Conservation (phyloP, 116 monocot species). For the Trichopus zeylanicus region DNA sequence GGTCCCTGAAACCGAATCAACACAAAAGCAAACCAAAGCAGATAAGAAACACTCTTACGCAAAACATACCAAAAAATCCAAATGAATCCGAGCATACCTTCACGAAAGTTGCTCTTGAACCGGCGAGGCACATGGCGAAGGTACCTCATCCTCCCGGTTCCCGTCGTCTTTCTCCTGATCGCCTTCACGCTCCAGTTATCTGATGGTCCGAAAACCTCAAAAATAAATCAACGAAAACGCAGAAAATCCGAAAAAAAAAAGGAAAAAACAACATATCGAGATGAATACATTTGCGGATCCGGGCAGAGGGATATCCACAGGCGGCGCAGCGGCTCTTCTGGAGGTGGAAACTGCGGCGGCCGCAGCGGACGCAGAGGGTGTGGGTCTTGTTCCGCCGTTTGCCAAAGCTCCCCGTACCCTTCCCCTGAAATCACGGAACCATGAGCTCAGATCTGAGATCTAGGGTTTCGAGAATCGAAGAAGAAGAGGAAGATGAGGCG, state of each 20-base stretch:
- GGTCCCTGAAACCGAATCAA: not conserved
- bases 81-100: not conserved
- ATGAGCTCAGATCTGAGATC: not conserved
- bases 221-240: not conserved
- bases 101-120: conserved; percentile 13
- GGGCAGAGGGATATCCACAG: conserved; percentile 50
- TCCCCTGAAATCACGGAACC: conserved; percentile 20
- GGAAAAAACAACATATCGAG: not conserved
- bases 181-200: conserved; percentile 17
- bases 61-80: not conserved
- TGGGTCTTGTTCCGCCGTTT: conserved; percentile 64
- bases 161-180: conserved; percentile 13
- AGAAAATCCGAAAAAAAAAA: not conserved
- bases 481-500: not conserved
- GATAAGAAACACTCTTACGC: not conserved
- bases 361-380: conserved; percentile 54
- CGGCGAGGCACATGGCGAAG: conserved; percentile 14
- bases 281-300: conserved; percentile 43
- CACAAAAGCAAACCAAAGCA: not conserved
- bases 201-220: not conserved
- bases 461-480: not conserved
- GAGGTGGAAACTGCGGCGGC: conserved; percentile 51
- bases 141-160: conserved; percentile 14
- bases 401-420: conserved; percentile 61
- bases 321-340: conserved; percentile 54